phyloP scores from a whole-genome alignment of 2,329 filamentous ascomycete species.

The Fusarium guadeloupense region DNA sequence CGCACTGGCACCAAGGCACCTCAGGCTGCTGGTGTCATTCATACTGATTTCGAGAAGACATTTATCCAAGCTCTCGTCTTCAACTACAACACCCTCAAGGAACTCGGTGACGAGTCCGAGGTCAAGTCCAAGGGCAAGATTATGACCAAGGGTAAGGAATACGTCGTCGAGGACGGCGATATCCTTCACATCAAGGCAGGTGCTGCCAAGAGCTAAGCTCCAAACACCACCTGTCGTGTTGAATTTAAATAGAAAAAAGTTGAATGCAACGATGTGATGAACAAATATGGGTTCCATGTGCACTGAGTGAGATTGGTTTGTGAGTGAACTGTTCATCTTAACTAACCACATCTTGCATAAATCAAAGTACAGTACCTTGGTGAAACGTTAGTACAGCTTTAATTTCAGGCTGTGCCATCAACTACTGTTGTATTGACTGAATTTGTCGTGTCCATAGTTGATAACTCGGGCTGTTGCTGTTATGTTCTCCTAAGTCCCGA shows the following conservation, averaged over 20 bases:
- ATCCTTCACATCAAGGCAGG: constrained; percentile 90
- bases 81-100: constrained; percentile 83
- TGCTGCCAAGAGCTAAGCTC: constrained; percentile 73
- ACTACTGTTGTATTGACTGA: too few relatives aligned
- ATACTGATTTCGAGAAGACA: constrained; percentile 99
- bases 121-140: constrained; percentile 96
- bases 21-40: constrained; percentile 95
- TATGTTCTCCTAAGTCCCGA: too few relatives aligned
- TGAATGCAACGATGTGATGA: constrained; percentile 40
- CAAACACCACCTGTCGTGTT: constrained; percentile 15
- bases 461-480: too few relatives aligned
- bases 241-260: constrained; percentile 34
- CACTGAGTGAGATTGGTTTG: neutral
- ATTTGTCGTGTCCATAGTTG: too few relatives aligned
- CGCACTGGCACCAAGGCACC: constrained; percentile 97
- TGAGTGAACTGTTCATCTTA: too few relatives aligned
- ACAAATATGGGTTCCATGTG: neutral
- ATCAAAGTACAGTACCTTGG: too few relatives aligned
- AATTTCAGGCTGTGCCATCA: too few relatives aligned
- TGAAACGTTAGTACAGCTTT: too few relatives aligned
- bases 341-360: too few relatives aligned
- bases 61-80: constrained; percentile 98
- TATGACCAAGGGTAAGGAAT: constrained; percentile 99
- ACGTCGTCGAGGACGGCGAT: constrained; percentile 85
- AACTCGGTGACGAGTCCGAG: constrained; percentile 86